Evolutionary conservation across 2,329 filamentous ascomycete species (phyloP), one percentile per base, ranked within the genome.

Genomic region (Chalara sp.): DNA sequence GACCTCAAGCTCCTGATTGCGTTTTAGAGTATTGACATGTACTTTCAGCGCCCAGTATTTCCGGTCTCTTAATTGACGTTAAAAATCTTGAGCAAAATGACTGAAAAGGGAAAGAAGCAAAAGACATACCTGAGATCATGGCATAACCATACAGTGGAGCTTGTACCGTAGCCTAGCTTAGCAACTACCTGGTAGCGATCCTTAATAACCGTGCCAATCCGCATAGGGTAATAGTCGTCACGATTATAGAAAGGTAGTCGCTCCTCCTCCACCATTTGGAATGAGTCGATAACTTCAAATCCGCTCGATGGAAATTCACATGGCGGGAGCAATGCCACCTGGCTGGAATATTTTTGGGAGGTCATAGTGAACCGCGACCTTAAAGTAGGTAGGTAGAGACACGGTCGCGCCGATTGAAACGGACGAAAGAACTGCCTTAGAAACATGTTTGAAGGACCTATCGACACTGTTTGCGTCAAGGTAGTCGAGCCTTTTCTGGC

Each of bases 121-220:
- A 29, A 21, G 21, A 32, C 31, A 21, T 55, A 53, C 44, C 52
- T 50, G 6, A 70, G 61, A 61, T 72, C 68, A 31, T 58, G 65
- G 43, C 65, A 67, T 0, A 74, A 64, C 71, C 72, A 75, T 5
- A 70, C 66, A 0, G 71, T 73, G 2, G 71, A 72, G 41, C 56
- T 59, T 5, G 59, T 58, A 5, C 71, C 70, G 53, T 67, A 71
- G n/a, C 71, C 71, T 1, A 74, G 61, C 48, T 75, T 74, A 13
- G 62, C 64, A 11, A 72, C 59, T 33, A 47, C 44, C 21, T 47
- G 32, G 32, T 35, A 47, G 29, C 32, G 32, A 28, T 47, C 32
- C 30, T 37, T 37, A 37, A 47, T 35, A 29, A 47, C 45, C 13
- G 29, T 32, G 29, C 45, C 32, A 32, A 44, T 43, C 8, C 41